Evolutionary conservation across 2,329 filamentous ascomycete genomes (phyloP), one percentile per base, ranked within the genome.

Genomic region (Talaromyces islandicus): DNA sequence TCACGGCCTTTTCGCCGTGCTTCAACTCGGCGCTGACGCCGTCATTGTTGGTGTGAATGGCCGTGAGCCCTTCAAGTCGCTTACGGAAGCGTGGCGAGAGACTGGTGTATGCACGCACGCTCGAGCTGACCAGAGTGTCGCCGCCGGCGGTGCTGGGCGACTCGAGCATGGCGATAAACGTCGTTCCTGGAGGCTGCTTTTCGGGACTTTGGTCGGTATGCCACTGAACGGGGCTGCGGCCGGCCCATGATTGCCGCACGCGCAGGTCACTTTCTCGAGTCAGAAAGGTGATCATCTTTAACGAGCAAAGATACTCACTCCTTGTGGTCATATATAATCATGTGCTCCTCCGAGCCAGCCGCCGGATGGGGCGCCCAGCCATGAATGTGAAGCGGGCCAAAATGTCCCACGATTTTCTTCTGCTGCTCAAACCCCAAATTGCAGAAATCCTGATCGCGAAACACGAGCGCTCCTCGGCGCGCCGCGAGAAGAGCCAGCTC

Each of bases 241-340:
- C 53, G 17, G 53, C 53, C 53, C 53, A 55, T 32, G 53, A 55
- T 25, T 55, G 53, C 6, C 53, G 53, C 11, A 55, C 53, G 43
- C 53, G 53, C 17, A 55, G 53, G 32, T 55, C 53, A 38, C 53
- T 55, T 21, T 55, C n/a, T 38, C 7, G 24, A 24, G 24, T 55
- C 35, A 55, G 24, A 14, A 17, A 38, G 6, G 17, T 38, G 2
- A 0, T 6, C 6, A 14, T 12, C 29, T 11, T 6, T 35, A 27
- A 53, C 17, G 4, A 10, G 21, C 10, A 38, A 1, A 17, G 4
- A 41, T 55, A 6, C 53, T 32, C 35, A 55, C 53, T 55, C 53
- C 21, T 35, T 55, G 53, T 55, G 53, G 32, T 55, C 53, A 9
- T 55, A 55, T 14, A 55, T 55, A 41, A 55, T 55, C 53, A 55